Conservation (phyloP, 768 basidiomycete genomes). For the Boletellus sp. region DNA sequence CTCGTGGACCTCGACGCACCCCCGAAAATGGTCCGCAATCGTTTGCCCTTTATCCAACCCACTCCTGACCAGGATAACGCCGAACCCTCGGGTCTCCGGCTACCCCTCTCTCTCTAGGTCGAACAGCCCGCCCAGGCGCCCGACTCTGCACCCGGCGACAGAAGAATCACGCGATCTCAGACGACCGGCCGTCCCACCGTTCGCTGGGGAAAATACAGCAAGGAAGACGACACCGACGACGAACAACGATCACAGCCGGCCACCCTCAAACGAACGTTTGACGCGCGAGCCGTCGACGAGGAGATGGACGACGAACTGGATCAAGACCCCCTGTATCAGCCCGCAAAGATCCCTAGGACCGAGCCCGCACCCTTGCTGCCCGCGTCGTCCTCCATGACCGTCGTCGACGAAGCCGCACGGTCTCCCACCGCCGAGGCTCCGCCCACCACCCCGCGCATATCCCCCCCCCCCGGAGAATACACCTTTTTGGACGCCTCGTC, state of each 20-base stretch:
- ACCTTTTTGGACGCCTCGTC: slow-evolving; percentile 35
- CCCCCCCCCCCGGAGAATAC: slow-evolving; percentile 32
- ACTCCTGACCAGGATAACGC: slow-evolving; percentile 26
- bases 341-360: slow-evolving; percentile 29
- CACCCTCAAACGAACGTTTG: slow-evolving; percentile 32
- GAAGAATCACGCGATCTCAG: slow-evolving; percentile 33
- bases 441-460: slow-evolving; percentile 11
- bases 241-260: slow-evolving; percentile 15
- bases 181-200: slow-evolving; percentile 33
- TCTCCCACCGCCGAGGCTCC: slow-evolving; percentile 5
- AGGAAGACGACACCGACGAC: slow-evolving; percentile 28
- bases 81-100: slow-evolving; percentile 26
- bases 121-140: slow-evolving; percentile 20
- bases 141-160: slow-evolving; percentile 22
- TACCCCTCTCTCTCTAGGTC: slow-evolving; percentile 22
- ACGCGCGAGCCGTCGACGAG: slow-evolving; percentile 34
- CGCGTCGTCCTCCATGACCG: slow-evolving; percentile 26
- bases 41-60: slow-evolving; percentile 30
- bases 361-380: slow-evolving; percentile 24
- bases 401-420: slow-evolving; percentile 25
- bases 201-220: slow-evolving; percentile 33
- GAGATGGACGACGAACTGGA: slow-evolving; percentile 33
- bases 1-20: slow-evolving; percentile 24
- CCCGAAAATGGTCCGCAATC: slow-evolving; percentile 28
- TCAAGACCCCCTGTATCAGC: slow-evolving; percentile 16